Evolutionary conservation across 1,139 yeast species (phyloP), one percentile per base, ranked within the genome.

Genomic region (Kazachstania sp.): DNA sequence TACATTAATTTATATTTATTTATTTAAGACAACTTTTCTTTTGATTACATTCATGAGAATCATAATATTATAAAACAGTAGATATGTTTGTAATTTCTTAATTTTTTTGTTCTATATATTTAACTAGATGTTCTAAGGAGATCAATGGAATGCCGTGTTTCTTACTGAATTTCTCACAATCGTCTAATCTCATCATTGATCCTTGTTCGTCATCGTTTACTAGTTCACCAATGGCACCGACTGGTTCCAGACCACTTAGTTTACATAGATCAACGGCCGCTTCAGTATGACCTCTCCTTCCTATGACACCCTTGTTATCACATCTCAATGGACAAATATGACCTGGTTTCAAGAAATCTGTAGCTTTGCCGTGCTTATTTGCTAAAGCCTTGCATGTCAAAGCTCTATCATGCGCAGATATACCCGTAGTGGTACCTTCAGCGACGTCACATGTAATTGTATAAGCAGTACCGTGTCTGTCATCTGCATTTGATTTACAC

Each of bases 261-360:
- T 72, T 71, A 62, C 95, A 83, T 55, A 94, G 73, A 62, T 92
- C 95, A 12, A 92, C 95, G 31, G 90, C 90, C 9, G 98, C 97
- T 69, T 94, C 99, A 8, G 99, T 94, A 65, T 94, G 99, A n/a
- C 99, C 98, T 53, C 86, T 74, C 72, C 99, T 83, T 46, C 72
- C 71, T 49, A 79, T 72, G 50, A 92, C 80, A 44, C 95, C 83
- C 1, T 96, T 95, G 26, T 86, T 86, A 19, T 77, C 86, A 3
- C 97, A 97, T 58, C 97, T 76, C 60, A 94, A 73, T 3, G 99
- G 99, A 54, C 92, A 78, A 37, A 92, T 70, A 62, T 94, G 98
- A 29, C 98, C 99, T 0, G 99, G 99, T 61, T 84, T 80, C 60
- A 86, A 71, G 62, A 92, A 86, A 53, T 86, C 87, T 0, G 59